Evolutionary conservation across 352 stramenopile genomes (phyloP).

Genomic region (Phytophthora hibernalis): DNA sequence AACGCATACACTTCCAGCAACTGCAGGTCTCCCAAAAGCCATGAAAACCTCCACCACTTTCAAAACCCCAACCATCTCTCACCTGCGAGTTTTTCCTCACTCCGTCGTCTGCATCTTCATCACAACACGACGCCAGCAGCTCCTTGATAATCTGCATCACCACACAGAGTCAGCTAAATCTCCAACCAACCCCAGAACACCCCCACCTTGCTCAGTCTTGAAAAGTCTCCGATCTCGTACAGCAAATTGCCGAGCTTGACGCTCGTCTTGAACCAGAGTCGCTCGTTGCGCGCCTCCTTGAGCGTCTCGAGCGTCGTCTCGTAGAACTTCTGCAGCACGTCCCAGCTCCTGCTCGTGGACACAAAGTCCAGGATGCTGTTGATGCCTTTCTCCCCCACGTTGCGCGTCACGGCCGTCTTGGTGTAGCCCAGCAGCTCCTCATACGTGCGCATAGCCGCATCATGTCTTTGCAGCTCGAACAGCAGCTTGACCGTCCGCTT

Average conservation of each 20-base stretch:
- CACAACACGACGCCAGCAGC: constrained; percentile 85
- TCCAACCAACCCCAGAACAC: too few relatives aligned
- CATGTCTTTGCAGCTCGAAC: constrained; percentile 75
- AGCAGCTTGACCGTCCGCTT: constrained; percentile 96
- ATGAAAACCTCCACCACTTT: too few relatives aligned
- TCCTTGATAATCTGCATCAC: constrained; percentile 78
- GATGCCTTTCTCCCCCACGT: constrained; percentile 95
- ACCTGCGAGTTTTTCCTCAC: constrained; percentile 86
- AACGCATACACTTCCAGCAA: constrained; percentile 94
- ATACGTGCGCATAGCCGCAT: constrained; percentile 86
- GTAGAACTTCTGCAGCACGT: constrained; percentile 87
- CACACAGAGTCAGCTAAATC: too few relatives aligned
- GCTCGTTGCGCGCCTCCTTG: constrained; percentile 85
- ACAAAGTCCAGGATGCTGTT: constrained; percentile 96
- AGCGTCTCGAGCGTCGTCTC: constrained; percentile 88
- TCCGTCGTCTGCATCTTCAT: constrained; percentile 87
- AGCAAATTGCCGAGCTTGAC: constrained; percentile 95
- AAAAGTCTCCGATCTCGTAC: constrained; percentile 85
- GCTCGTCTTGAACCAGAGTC: constrained; percentile 95
- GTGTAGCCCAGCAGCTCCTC: constrained; percentile 91
- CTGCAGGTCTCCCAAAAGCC: constrained; percentile 29
- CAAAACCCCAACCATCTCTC: constrained; percentile 9
- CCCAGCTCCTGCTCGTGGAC: constrained; percentile 89
- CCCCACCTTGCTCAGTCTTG: constrained; percentile 67
- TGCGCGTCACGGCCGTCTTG: constrained; percentile 90